Evolutionary conservation across 1,284 basidiomycete species (phyloP), one percentile per base, ranked within the genome.

Genomic region (Gastroboletus turbinatus): DNA sequence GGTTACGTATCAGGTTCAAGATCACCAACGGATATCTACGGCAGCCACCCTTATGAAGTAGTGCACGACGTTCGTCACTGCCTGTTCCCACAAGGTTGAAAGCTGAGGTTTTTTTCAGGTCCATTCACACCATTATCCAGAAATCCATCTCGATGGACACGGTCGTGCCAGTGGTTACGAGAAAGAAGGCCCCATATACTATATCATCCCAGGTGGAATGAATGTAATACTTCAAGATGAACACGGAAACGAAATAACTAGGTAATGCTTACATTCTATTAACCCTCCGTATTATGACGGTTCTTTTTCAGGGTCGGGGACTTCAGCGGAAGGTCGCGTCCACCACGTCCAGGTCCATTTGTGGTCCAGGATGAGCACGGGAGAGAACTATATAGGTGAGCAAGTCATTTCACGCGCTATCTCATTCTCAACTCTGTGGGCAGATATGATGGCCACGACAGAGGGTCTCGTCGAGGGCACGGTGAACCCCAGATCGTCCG

Each of bases 151-250:
- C n/a, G 64, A 60, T 46, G 51, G 57, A 54, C 60, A 66, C 1
- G 63, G 21, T 61, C 75, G 73, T 30, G 17, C 55, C 9, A 25
- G 46, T 61, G 55, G 68, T 58, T 58, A 71, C 16, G 60, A 67
- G 10, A 73, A 48, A 53, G 63, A 57, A 10, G 71, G 76, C 46
- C 67, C 78, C 39, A 81, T 80, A 58, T 82, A 82, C 66, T 89
- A 87, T 63, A 80, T 87, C 61, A 77, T 87, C 46, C 85, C 87
- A 32, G 77, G 77, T 16, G 87, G 85, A 25, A 76, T 84, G 60
- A 80, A 83, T 55, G 83, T 88, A 16, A 79, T 90, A 46, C 87
- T 90, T 63, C 77, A 83, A 66, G 87, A 90, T 63, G 81, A 83
- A 60, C 67, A 78, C 40, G 88, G 88, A 25, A 81, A 81, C 54